A percentile compares a stretch with the other conserved stretches of the same genome.
These are phyloP conservation scores for Yamadazyma akitaensis DNA, from an alignment of 805 yeast species.

Conservation along the genomic window DNA sequence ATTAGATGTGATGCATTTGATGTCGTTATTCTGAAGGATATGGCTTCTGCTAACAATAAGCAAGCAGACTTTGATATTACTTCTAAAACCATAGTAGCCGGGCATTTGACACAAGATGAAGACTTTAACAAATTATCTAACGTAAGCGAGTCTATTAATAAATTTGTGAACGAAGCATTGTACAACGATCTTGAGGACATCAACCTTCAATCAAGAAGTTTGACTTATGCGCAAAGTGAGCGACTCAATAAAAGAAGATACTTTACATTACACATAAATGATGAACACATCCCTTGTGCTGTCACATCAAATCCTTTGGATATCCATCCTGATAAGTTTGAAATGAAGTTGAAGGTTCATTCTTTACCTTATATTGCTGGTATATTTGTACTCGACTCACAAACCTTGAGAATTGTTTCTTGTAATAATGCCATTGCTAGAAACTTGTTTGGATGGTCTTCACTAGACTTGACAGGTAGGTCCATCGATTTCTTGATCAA, in stretches of 20 bases:
- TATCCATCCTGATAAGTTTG: slow-evolving; percentile 35
- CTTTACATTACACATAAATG: slow-evolving; percentile 49
- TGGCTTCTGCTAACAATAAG: neutral
- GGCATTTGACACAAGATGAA: slow-evolving; percentile 23
- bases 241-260: slow-evolving; percentile 57
- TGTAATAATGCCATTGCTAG: slow-evolving; percentile 77
- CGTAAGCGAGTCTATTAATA: slow-evolving; percentile 26
- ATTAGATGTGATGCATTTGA: slow-evolving; percentile 65
- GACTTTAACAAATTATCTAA: slow-evolving; percentile 18
- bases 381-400: slow-evolving; percentile 63
- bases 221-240: slow-evolving; percentile 16
- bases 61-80: slow-evolving; percentile 12
- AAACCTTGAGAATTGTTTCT: slow-evolving; percentile 52
- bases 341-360: slow-evolving; percentile 63
- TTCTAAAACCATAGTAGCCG: slow-evolving; percentile 31
- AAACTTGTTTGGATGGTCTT: slow-evolving; percentile 70
- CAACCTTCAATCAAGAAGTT: slow-evolving; percentile 10
- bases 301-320: slow-evolving; percentile 59
- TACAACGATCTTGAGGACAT: slow-evolving; percentile 14
- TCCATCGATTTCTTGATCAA: slow-evolving; percentile 62
- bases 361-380: slow-evolving; percentile 87
- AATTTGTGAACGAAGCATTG: slow-evolving; percentile 5
- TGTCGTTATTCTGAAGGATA: slow-evolving; percentile 36
- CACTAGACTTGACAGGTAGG: slow-evolving; percentile 37
- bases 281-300: slow-evolving; percentile 67